phyloP scores from a whole-genome alignment of 768 basidiomycete genomes.

The Tulasnella sp. region DNA sequence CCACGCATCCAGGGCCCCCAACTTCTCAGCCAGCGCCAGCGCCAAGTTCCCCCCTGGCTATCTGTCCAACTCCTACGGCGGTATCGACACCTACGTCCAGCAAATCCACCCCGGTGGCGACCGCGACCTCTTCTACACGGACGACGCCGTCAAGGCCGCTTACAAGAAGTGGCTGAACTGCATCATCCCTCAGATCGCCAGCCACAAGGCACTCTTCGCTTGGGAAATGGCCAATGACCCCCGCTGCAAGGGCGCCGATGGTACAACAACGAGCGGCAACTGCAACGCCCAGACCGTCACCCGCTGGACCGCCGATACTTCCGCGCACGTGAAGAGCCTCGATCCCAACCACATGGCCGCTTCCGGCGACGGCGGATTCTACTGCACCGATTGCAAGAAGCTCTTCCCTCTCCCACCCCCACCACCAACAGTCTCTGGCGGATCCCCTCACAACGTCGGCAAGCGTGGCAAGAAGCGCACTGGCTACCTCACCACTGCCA shows the following conservation, averaged over 20 bases:
- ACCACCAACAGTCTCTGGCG: conserved; percentile 42
- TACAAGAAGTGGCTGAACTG: conserved; percentile 25
- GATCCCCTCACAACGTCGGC: conserved; percentile 36
- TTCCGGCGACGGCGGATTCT: conserved; percentile 62
- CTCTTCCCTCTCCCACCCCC: conserved; percentile 44
- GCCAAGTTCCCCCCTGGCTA: conserved; percentile 5
- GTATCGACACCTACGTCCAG: conserved; percentile 30
- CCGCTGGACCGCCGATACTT: conserved; percentile 51
- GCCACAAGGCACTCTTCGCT: conserved; percentile 25
- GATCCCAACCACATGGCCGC: conserved; percentile 65
- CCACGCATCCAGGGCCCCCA: not conserved
- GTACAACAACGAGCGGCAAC: not conserved
- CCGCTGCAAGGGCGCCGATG: conserved; percentile 20
- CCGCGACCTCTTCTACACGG: conserved; percentile 30
- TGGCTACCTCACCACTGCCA: conserved; percentile 47
- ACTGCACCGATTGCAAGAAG: conserved; percentile 50
- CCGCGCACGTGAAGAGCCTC: conserved; percentile 45
- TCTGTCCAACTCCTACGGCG: conserved; percentile 28
- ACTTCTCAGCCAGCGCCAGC: not conserved
- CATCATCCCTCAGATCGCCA: conserved; percentile 12
- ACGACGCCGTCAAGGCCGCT: conserved; percentile 16
- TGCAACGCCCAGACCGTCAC: conserved; percentile 57
- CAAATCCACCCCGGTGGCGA: not conserved
- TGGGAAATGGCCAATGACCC: conserved; percentile 32
- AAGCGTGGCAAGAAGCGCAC: conserved; percentile 40